Evolutionary conservation across 2,329 filamentous ascomycete genomes (phyloP).

Genomic region (Colletotrichum destructivum): DNA sequence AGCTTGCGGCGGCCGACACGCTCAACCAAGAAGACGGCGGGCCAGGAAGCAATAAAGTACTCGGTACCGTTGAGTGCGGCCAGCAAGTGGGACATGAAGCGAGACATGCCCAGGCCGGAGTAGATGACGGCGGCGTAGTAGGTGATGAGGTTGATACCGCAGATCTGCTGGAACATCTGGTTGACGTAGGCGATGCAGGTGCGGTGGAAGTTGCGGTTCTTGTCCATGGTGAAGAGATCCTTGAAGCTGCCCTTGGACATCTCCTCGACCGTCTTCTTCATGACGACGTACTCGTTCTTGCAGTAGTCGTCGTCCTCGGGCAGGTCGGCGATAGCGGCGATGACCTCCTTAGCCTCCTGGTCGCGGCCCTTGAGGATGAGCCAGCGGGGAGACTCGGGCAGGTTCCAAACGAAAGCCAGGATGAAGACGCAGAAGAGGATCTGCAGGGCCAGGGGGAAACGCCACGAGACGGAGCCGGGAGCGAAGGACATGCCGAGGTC

Average conservation of each 20-base stretch:
- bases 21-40: conserved; percentile 74
- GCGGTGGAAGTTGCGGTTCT: conserved; percentile 70
- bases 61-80: conserved; percentile 68
- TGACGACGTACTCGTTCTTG: conserved; percentile 65
- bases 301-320: conserved; percentile 67
- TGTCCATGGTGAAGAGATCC: conserved; percentile 72
- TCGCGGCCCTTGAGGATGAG: conserved; percentile 57
- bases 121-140: conserved; percentile 46
- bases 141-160: conserved; percentile 50
- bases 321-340: conserved; percentile 57
- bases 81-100: conserved; percentile 70
- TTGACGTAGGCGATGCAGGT: conserved; percentile 70
- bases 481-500: conserved; percentile 71
- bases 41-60: conserved; percentile 69
- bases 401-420: conserved; percentile 64
- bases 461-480: conserved; percentile 66
- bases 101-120: conserved; percentile 65
- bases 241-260: conserved; percentile 65
- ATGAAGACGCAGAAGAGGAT: conserved; percentile 73
- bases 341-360: conserved; percentile 60
- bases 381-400: conserved; percentile 70
- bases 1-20: conserved; percentile 77
- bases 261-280: conserved; percentile 78
- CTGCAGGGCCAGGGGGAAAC: conserved; percentile 73
- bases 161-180: conserved; percentile 66